Percentiles rank a stretch among this genome's conserved stretches.
These are phyloP conservation scores for Colletotrichum tropicicola DNA, from an alignment of 2,329 filamentous ascomycete species.

Conservation along the genomic window DNA sequence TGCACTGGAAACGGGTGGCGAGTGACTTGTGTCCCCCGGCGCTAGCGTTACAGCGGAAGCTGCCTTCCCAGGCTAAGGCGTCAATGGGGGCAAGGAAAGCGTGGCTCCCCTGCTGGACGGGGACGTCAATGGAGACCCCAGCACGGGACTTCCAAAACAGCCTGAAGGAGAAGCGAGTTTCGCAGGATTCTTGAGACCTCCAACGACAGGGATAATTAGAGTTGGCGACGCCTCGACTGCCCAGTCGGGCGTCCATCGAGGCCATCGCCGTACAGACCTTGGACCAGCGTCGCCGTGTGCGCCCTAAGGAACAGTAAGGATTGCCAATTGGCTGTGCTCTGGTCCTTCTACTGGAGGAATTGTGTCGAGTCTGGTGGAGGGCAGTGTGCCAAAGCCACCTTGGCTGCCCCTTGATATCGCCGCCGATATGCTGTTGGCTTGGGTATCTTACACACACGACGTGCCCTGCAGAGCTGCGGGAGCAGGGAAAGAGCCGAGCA, in stretches of 20 bases:
- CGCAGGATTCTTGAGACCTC: slow-evolving; percentile 37
- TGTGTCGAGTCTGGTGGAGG: background rate
- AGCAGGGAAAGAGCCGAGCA: slow-evolving; percentile 6
- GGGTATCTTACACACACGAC: background rate
- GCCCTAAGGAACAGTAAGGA: background rate
- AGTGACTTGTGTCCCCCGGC: slow-evolving; percentile 9
- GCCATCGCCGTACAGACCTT: too few relatives aligned
- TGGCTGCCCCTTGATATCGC: background rate
- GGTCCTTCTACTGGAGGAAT: too few relatives aligned
- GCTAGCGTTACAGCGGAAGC: slow-evolving; percentile 18
- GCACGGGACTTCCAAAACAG: slow-evolving; percentile 41
- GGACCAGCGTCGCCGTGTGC: too few relatives aligned
- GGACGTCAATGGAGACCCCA: slow-evolving; percentile 13
- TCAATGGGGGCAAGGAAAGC: slow-evolving; percentile 1
- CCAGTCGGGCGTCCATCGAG: background rate
- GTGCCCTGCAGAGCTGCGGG: background rate
- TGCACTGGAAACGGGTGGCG: background rate
- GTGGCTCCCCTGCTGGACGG: background rate
- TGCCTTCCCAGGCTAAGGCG: slow-evolving; percentile 9
- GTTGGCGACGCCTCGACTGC: slow-evolving; percentile 5
- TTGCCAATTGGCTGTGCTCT: background rate
- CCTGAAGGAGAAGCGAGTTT: slow-evolving; percentile 51
- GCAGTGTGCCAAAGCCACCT: background rate
- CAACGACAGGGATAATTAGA: slow-evolving; percentile 30
- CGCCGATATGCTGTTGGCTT: background rate